Evolutionary conservation across 495 filamentous ascomycete genomes (phyloP).

Genomic region (Saxispiralis lemnorum): DNA sequence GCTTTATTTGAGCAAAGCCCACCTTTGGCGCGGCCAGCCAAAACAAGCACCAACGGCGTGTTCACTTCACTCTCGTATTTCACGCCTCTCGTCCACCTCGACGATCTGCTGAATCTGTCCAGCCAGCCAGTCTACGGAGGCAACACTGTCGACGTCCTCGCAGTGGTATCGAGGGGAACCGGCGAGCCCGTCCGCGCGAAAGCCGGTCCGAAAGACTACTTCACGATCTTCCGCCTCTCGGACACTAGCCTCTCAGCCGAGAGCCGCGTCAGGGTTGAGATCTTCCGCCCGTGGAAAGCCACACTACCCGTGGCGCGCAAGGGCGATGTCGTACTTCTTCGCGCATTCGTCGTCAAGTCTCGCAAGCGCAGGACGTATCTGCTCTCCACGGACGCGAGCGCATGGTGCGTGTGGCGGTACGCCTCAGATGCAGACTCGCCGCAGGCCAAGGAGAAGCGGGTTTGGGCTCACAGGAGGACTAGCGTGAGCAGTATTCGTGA

Average conservation of each 20-base stretch:
- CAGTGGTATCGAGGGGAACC: conserved; percentile 41
- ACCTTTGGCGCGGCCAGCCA: not conserved
- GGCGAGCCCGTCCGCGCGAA: conserved; percentile 40
- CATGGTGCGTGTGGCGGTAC: conserved; percentile 25
- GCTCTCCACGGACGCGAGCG: conserved; percentile 26
- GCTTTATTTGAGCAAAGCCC: not conserved
- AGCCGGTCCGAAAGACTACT: conserved; percentile 50
- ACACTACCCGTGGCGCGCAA: conserved; percentile 48
- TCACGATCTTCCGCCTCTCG: conserved; percentile 48
- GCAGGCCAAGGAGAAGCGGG: conserved; percentile 3
- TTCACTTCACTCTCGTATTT: conserved; percentile 50
- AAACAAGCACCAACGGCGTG: conserved; percentile 27
- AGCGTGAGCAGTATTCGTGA: conserved; percentile 20
- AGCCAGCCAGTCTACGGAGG: conserved; percentile 9
- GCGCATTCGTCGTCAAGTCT: conserved; percentile 51
- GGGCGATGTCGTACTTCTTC: conserved; percentile 63
- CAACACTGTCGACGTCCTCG: conserved; percentile 43
- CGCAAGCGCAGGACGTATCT: conserved; percentile 32
- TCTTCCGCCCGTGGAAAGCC: conserved; percentile 57
- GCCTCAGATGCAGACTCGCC: not conserved
- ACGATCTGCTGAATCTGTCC: conserved; percentile 17
- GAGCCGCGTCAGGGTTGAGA: conserved; percentile 32
- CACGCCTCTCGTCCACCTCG: conserved; percentile 45
- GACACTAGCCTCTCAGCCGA: conserved; percentile 27
- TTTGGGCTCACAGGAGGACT: conserved; percentile 17